Evolutionary conservation across 2,329 filamentous ascomycete genomes (phyloP), one percentile per base, ranked within the genome.

Genomic region (Ceratocystis cubensis): DNA sequence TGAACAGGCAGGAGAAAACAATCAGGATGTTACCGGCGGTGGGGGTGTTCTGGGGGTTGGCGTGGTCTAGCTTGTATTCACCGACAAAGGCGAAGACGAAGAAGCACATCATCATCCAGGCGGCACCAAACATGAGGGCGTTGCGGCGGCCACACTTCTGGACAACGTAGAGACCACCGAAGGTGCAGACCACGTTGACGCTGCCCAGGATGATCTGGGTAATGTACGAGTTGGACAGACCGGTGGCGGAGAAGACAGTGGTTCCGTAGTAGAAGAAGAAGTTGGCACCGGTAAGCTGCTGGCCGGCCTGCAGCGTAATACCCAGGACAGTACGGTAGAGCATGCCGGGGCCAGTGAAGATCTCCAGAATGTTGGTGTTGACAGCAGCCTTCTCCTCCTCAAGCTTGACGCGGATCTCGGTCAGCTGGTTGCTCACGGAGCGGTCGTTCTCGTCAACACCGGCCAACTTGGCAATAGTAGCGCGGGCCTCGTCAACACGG

Each of bases 291-390:
- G 85, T 88, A 1, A 89, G 77, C 72, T 89, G 86, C 73, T 88
- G 85, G 4, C 85, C 81, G 53, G 83, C 81, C 74, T 88, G 84
- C 1, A 89, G 79, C 2, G 78, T 72, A 45, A 88, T 81, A 48
- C 86, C 86, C 0, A 88, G 78, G 0, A 83, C 61, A 0, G 84
- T 86, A 30, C 86, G 81, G 73, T 88, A 84, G 5, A 82, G 70
- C 82, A 88, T 88, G 28, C 83, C 79, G 10, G 85, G 84, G 1
- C 81, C 86, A 20, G 84, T 88, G 71, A 88, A 87, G 72, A 88
- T 84, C 71, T 88, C 86, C 68, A 78, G 73, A 75, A 78, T 79
- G 30, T 75, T 76, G 44, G 79, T 78, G 66, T 81, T 78, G n/a
- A 77, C 76, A 0, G 77, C 75, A 45, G 76, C 74, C 64, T 74